Base-by-base conservation (phyloP, 2,329 filamentous ascomycete genomes). In the Lojkania enalia region DNA sequence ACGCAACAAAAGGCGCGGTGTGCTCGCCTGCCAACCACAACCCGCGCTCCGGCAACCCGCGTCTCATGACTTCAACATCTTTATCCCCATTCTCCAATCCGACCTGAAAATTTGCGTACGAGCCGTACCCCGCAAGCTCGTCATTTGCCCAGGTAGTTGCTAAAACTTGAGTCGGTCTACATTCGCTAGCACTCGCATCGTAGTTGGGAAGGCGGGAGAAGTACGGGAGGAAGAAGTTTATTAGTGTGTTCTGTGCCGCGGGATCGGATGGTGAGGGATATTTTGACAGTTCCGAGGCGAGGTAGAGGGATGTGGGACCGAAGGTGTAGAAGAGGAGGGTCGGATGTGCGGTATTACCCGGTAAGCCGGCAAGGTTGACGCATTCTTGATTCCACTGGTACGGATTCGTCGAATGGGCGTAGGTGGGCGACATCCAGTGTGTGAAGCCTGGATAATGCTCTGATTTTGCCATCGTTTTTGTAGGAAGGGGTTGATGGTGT, bases 21-120 rank as follows among this genome's bases (percentile, higher is more conserved):
- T 96, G 90, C 71, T 96, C 90, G 0, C 90, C 90, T 0, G 90
- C 90, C 54, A 96, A 77, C 90, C 90, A 96, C 6, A 96, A 63
- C 0, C 87, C 84, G 16, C 82, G 74, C 11, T 82, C 82, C 1
- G 84, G 84, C 52, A 77, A 60, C 0, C 80, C 80, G 2, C 69
- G 60, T 18, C 82, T 67, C 71, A 85, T 73, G 2, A 69, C 64
- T 64, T 85, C 79, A 36, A 96, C 82, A 63, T 95, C 87, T 45
- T 77, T 73, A 55, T 91, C 88, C 1, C 85, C 88, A 4, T 82
- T 74, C 54, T 82, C 74, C 35, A 92, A 63, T 0, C 88, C 90
- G 13, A 86, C 77, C 59, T 90, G 90, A 70, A 95, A 95, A 66
- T 95, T 95, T 39, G 79, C 81, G 67, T 96, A 96, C 55, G 85